Percentiles rank a stretch among this genome's conserved stretches.
phyloP scores from a whole-genome alignment of 2,329 filamentous ascomycete species.

The Alternaria burnsii region DNA sequence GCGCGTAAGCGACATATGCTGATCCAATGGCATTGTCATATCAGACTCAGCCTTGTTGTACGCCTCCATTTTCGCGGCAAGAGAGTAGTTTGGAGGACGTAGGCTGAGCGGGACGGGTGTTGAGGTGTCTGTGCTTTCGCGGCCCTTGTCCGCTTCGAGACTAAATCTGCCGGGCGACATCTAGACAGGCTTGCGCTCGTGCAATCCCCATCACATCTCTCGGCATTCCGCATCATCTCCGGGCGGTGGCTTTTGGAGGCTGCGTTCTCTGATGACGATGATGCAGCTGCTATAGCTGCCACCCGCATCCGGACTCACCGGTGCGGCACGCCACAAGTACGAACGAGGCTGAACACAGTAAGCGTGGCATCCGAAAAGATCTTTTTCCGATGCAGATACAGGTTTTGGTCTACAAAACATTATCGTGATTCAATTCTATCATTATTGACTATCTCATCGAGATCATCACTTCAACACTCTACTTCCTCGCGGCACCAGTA shows the following conservation, averaged over 20 bases:
- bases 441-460: not conserved
- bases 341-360: not conserved
- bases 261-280: not conserved
- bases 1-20: not conserved
- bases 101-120: not conserved
- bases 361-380: not conserved
- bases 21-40: not conserved
- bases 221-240: not conserved
- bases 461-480: not conserved
- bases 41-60: not conserved
- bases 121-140: not conserved
- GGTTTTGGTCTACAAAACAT: not conserved
- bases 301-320: not conserved
- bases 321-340: not conserved
- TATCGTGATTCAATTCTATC: not conserved
- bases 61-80: not conserved
- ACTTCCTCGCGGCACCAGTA: constrained; percentile 1
- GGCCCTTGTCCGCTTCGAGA: not conserved
- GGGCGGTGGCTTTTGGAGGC: too few species aligned
- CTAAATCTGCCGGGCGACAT: not conserved
- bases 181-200: not conserved
- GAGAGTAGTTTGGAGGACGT: not conserved
- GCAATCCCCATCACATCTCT: not conserved
- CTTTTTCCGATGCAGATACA: not conserved
- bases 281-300: not conserved